Evolutionary conservation across 2,329 filamentous ascomycete species (phyloP), one percentile per base, ranked within the genome.

Genomic region (Teratosphaeria zuluensis): DNA sequence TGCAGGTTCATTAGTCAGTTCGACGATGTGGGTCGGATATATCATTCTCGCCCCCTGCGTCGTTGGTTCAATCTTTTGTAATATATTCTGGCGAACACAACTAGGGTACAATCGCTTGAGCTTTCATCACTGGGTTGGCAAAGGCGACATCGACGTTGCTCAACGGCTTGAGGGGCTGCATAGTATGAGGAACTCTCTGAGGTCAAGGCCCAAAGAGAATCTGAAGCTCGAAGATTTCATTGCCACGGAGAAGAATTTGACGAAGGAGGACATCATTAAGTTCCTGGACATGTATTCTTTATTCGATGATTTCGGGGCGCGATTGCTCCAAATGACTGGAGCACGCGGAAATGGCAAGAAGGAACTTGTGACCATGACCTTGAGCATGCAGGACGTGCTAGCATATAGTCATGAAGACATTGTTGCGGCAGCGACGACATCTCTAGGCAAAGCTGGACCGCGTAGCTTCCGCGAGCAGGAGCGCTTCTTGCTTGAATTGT

Each of bases 21-120:
- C 79, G 0, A 77, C 76, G 2, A 64, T 68, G 31, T 83, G 80
- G 80, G 79, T 76, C 74, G 81, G 77, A 1, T 83, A 83, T 54
- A 70, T 81, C 0, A 71, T 82, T 0, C 67, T 82, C 4, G 71
- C 78, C 2, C 80, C 80, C 0, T 81, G 80, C 61, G 78, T 82
- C 8, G 58, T 78, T 28, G 59, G 35, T 8, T 56, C 57, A 2
- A 51, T 61, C 24, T 61, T 61, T 32, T 54, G 48, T 28, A 59
- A 59, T 53, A 31, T 52, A 14, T 59, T 55, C 48, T 61, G 61
- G 61, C 52, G 61, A 31, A n/a, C 33, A 21, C 30, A 51, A 6
- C 24, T 63, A 11, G 58, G 58, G 12, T 63, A 64, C 51, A 55
- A 62, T 38, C 56, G 58, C 16, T 16, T 53, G 21, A 51, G 28